Evolutionary conservation across 1,284 basidiomycete genomes (phyloP).

Genomic region (Ustilago vetiveriae): DNA sequence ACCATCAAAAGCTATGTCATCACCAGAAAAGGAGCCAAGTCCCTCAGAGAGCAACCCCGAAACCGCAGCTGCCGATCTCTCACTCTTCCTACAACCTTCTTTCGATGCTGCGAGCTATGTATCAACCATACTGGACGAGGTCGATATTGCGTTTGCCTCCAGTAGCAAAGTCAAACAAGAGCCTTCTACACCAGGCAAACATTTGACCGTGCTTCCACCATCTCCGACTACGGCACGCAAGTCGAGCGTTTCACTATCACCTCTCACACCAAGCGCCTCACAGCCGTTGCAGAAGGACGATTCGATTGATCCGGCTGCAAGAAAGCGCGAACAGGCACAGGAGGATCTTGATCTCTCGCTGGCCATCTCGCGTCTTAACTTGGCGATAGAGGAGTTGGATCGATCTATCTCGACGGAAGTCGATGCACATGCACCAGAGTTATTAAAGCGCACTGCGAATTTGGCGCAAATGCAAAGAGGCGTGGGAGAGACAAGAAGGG

Average conservation of each 20-base stretch:
- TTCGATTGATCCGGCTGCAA: background rate
- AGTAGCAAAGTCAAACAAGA: background rate
- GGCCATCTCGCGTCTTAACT: constrained; percentile 45
- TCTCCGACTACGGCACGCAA: constrained; percentile 1
- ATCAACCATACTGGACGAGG: constrained; percentile 5
- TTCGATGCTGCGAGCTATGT: constrained; percentile 36
- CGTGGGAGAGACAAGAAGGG: constrained; percentile 6
- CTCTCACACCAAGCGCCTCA: background rate
- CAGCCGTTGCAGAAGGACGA: background rate
- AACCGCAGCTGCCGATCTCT: constrained; percentile 12
- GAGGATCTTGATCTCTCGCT: constrained; percentile 46
- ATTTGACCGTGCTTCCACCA: background rate
- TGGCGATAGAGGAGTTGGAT: constrained; percentile 49
- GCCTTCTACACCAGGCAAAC: background rate
- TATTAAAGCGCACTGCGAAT: constrained; percentile 16
- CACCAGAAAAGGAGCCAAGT: background rate
- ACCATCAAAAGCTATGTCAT: background rate
- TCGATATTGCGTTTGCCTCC: background rate
- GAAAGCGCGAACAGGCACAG: constrained; percentile 19
- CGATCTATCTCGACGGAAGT: constrained; percentile 33
- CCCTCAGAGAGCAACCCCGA: background rate
- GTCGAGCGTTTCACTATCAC: constrained; percentile 8
- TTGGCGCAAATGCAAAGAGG: constrained; percentile 17
- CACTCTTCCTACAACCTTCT: constrained; percentile 29
- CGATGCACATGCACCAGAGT: constrained; percentile 18